Conservation (phyloP, 768 basidiomycete species). For the Suillus weaverae region DNA sequence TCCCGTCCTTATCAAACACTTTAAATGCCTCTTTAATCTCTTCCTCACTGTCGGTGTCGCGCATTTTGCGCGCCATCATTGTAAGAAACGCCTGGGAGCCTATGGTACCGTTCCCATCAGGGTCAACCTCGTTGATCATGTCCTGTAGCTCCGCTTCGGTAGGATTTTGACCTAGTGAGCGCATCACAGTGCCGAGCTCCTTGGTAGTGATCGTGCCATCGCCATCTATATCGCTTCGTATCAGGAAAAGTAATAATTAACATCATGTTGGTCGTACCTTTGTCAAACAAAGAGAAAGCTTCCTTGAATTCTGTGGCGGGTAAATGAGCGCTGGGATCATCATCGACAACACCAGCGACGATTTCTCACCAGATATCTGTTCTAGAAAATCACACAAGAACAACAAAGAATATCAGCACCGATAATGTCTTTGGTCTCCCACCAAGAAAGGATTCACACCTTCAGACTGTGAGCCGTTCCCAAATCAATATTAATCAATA, state of each 20-base stretch:
- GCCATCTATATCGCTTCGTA: constrained; percentile 55
- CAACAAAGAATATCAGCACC: constrained; percentile 1
- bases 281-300: constrained; percentile 97
- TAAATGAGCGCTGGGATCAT: constrained; percentile 8
- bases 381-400: constrained; percentile 48
- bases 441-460: constrained; percentile 38
- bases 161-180: constrained; percentile 89
- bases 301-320: constrained; percentile 88
- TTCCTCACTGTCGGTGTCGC: constrained; percentile 89
- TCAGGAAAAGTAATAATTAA: background rate
- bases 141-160: constrained; percentile 90
- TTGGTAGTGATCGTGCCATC: constrained; percentile 91
- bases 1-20: constrained; percentile 95
- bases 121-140: constrained; percentile 95
- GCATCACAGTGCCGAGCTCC: constrained; percentile 93
- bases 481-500: constrained; percentile 15
- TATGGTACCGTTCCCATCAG: constrained; percentile 85
- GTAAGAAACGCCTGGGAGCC: constrained; percentile 84
- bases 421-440: background rate
- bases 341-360: background rate
- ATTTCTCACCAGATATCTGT: constrained; percentile 80
- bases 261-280: constrained; percentile 52
- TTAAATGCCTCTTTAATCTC: constrained; percentile 97
- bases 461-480: constrained; percentile 46
- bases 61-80: constrained; percentile 88